Evolutionary conservation across 2,329 filamentous ascomycete species (phyloP).

Genomic region (Botryotinia convoluta): DNA sequence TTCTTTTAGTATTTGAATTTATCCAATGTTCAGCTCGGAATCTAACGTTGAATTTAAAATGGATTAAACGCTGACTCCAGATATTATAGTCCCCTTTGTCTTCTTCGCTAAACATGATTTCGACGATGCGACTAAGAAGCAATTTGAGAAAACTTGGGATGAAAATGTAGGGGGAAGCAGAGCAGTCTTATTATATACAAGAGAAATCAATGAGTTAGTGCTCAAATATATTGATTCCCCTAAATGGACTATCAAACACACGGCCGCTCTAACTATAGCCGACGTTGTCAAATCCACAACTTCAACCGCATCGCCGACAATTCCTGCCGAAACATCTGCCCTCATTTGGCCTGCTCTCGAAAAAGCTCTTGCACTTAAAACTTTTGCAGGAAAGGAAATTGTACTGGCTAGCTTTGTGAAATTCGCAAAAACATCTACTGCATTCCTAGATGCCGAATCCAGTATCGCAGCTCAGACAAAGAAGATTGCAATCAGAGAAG

Average conservation of each 20-base stretch:
- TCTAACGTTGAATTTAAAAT: neutral
- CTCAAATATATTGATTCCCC: constrained; percentile 69
- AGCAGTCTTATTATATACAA: constrained; percentile 77
- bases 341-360: constrained; percentile 81
- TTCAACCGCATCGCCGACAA: constrained; percentile 47
- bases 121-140: constrained; percentile 73
- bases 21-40: too few species aligned
- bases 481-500: constrained; percentile 81
- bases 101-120: constrained; percentile 86
- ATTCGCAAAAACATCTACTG: constrained; percentile 66
- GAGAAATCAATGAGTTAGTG: constrained; percentile 73
- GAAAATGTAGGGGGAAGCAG: constrained; percentile 85
- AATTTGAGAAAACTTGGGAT: constrained; percentile 83
- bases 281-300: constrained; percentile 68
- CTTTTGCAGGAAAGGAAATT: constrained; percentile 87
- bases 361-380: constrained; percentile 80
- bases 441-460: constrained; percentile 54
- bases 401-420: constrained; percentile 76
- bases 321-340: constrained; percentile 58
- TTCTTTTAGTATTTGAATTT: too few species aligned
- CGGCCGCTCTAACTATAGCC: constrained; percentile 76
- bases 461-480: constrained; percentile 63
- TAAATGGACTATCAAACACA: constrained; percentile 89
- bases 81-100: constrained; percentile 67
- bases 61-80: neutral